Base-by-base conservation (phyloP, 345 rosid species). In the Reutealis trisperma region DNA sequence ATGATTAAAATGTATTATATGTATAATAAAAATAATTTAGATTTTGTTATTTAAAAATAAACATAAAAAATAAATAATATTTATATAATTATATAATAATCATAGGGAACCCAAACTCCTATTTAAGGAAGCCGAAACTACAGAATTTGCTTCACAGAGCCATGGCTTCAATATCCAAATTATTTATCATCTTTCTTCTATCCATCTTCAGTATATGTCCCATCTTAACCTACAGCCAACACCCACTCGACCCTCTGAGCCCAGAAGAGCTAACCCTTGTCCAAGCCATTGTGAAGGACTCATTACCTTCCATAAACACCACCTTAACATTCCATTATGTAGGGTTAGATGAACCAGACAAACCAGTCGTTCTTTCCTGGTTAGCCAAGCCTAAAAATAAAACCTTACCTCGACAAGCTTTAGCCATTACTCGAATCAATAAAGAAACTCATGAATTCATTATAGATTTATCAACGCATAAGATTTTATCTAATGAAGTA, bases 341-440 rank as follows among this genome's bases (percentile, higher is more conserved):
- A 21, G 85, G 79, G 14, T 65, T 86, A 21, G 84, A 84, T 52
- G 85, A 83, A 49, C 86, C 84, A 2, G 85, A 83, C 13, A 86
- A 86, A 69, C 59, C 72, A 2, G 3, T 13, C 10, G 24, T 86
- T 18, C 71, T 70, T 1, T 69, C 77, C 11, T 79, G 87, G 85
- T 66, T 82, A 7, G 72, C 83, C 21, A 65, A 70, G 3, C 72
- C 81, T 14, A 37, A 13, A 1, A 1, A 37, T 22, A 49, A 71
- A 58, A 18, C 68, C 32, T 79, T 77, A 16, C 84, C 81, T 25
- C 85, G 89, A n/a, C 81, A 58, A 67, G 87, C 87, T 22, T 78
- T 72, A 1, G 84, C 37, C 70, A 44, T 84, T 13, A 55, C 51
- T 24, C 73, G 84, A n/a, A 19, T 63, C 59, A 58, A 82, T 59